Conservation (phyloP, 441 rosid genomes). For the Pelargonium citronellum region DNA sequence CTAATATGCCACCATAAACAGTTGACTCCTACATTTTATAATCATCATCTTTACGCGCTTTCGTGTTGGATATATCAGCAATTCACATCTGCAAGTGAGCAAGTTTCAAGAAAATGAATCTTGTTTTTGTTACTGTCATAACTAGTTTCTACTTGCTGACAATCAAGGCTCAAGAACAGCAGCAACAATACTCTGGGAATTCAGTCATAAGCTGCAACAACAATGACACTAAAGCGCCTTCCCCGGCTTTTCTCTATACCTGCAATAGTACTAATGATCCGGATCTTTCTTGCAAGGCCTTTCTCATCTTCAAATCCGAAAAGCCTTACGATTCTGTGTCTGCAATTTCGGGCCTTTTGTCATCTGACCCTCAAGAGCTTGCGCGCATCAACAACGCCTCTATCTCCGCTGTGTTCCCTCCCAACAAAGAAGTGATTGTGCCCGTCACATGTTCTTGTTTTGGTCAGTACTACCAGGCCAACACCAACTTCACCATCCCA, state of each 20-base stretch:
- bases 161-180: slow-evolving; percentile 4
- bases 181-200: slow-evolving; percentile 15
- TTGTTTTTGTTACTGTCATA: background rate
- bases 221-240: background rate
- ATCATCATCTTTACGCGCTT: no score
- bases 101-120: background rate
- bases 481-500: slow-evolving; percentile 24
- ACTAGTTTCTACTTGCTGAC: background rate
- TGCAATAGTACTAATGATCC: slow-evolving; percentile 21
- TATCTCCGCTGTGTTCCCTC: slow-evolving; percentile 25
- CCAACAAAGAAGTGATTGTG: slow-evolving; percentile 36
- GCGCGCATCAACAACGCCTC: slow-evolving; percentile 37
- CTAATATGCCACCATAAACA: no score
- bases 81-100: no score
- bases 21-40: no score
- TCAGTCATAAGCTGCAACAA: slow-evolving; percentile 11
- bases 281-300: slow-evolving; percentile 30
- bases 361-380: slow-evolving; percentile 27
- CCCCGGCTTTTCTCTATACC: slow-evolving; percentile 15
- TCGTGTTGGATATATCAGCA: no score
- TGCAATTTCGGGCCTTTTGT: slow-evolving; percentile 34
- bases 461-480: slow-evolving; percentile 36
- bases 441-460: slow-evolving; percentile 41
- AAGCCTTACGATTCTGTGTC: slow-evolving; percentile 33
- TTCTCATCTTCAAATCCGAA: slow-evolving; percentile 39